Conservation (phyloP, 2,329 filamentous ascomycete species). For the Lizonia empirigonia region DNA sequence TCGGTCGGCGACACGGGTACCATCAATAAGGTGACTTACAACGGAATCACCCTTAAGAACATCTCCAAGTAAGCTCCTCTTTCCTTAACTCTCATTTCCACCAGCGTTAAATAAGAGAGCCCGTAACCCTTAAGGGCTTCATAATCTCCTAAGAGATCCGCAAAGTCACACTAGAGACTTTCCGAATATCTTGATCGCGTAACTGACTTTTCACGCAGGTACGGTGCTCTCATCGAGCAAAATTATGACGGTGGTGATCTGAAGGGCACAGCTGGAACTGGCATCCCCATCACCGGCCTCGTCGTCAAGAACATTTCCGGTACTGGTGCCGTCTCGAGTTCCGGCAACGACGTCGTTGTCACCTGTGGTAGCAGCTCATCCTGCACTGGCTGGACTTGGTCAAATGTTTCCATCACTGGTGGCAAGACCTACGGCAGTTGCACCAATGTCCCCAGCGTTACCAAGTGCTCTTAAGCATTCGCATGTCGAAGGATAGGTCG, state of each 20-base stretch:
- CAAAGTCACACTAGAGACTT: too few species aligned
- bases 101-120: too few species aligned
- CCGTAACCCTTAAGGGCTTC: too few species aligned
- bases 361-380: slow-evolving; percentile 56
- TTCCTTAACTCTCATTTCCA: too few species aligned
- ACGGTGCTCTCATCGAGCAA: slow-evolving; percentile 59
- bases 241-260: slow-evolving; percentile 57
- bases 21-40: slow-evolving; percentile 56
- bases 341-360: slow-evolving; percentile 58
- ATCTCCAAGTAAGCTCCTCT: slow-evolving; percentile 48
- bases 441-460: slow-evolving; percentile 41
- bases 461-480: slow-evolving; percentile 20
- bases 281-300: slow-evolving; percentile 54
- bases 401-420: slow-evolving; percentile 47
- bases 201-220: neutral
- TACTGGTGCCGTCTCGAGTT: slow-evolving; percentile 35
- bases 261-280: slow-evolving; percentile 53
- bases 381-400: slow-evolving; percentile 62
- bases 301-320: slow-evolving; percentile 51
- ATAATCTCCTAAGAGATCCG: too few species aligned
- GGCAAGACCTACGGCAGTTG: slow-evolving; percentile 47
- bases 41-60: slow-evolving; percentile 52
- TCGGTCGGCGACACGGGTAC: slow-evolving; percentile 57
- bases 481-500: too few species aligned
- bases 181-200: neutral